phyloP scores from a whole-genome alignment of 352 stramenopile species.

The Phytophthora sojae region DNA sequence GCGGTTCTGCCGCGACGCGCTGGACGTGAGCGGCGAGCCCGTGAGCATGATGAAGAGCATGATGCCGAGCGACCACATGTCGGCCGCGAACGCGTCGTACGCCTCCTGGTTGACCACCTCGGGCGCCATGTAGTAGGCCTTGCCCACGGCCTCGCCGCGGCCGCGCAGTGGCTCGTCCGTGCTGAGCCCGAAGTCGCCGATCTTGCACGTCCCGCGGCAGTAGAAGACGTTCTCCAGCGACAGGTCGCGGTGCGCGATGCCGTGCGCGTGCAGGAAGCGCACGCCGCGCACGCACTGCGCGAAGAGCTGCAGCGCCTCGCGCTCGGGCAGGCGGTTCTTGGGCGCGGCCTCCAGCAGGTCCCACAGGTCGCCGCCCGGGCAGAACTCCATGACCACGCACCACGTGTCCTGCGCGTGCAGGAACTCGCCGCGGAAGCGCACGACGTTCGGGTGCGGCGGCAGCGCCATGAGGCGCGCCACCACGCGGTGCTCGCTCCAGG shows the following conservation, averaged over 20 bases:
- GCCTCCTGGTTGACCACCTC: conserved; percentile 44
- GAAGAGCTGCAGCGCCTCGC: conserved; percentile 35
- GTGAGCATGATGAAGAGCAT: conserved; percentile 87
- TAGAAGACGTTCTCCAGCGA: conserved; percentile 54
- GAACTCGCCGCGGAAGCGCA: conserved; percentile 53
- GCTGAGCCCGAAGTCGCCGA: conserved; percentile 68
- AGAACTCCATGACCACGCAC: conserved; percentile 69
- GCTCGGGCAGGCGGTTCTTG: conserved; percentile 32
- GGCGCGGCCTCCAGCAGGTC: conserved; percentile 33
- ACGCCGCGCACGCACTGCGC: conserved; percentile 42
- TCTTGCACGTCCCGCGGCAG: conserved; percentile 39
- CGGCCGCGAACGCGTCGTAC: conserved; percentile 61
- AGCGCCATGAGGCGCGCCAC: conserved; percentile 33
- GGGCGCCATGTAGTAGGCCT: conserved; percentile 12
- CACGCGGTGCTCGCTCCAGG: conserved; percentile 46
- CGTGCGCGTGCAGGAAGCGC: conserved; percentile 39
- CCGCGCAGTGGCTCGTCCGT: conserved; percentile 23
- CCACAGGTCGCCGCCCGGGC: conserved; percentile 57
- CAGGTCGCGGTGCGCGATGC: neutral
- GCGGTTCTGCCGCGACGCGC: conserved; percentile 38
- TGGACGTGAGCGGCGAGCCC: conserved; percentile 50
- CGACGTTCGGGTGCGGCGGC: conserved; percentile 47
- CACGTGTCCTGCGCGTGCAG: conserved; percentile 46
- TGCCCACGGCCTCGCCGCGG: conserved; percentile 42
- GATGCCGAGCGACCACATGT: conserved; percentile 85